Evolutionary conservation across 192 early-diverging fungal genomes (phyloP), one percentile per base, ranked within the genome.

Genomic region (Lobosporangium transversale): DNA sequence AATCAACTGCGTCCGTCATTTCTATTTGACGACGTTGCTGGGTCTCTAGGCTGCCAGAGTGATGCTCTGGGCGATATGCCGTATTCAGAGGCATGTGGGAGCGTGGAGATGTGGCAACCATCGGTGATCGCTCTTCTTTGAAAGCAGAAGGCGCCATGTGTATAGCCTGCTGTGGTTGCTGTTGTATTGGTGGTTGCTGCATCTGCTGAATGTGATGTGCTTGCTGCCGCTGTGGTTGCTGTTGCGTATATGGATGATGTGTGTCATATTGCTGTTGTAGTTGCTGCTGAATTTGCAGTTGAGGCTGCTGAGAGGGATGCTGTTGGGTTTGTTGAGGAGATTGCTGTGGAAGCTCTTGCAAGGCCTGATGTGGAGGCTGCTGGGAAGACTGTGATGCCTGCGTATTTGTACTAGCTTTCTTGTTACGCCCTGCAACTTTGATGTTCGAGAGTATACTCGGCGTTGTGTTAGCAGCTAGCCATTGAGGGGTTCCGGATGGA

Each of bases 401-500:
- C 18, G 37, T 10, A 0, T 15, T 8, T 21, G 42, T 49, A 18
- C 53, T 12, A 18, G 51, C 27, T 40, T 60, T 75, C 44, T 75
- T 66, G 0, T 35, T 33, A n/a, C 68, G 68, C 32, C 52, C 56
- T 10, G 68, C 43, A 6, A 53, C 36, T 21, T 65, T 75, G 70
- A 75, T 75, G 20, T 32, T 54, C 0, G 57, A 59, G 23, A 76
- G 43, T 20, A 62, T 29, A 48, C 64, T 62, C 0, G 55, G 62
- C 1, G 63, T 62, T 33, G 71, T 66, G 27, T 76, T 76, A 7
- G 43, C 71, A 24, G 64, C 71, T 26, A 76, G 43, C 71, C 71
- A 76, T 18, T 66, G 62, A 3, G 71, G 71, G 4, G 71, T 76
- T 24, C 71, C 71, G 10, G 71, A 76, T 0, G 71, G 71, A 4